Conservation (phyloP, 306 rosid species). For the Casuarina cunninghamiana region DNA sequence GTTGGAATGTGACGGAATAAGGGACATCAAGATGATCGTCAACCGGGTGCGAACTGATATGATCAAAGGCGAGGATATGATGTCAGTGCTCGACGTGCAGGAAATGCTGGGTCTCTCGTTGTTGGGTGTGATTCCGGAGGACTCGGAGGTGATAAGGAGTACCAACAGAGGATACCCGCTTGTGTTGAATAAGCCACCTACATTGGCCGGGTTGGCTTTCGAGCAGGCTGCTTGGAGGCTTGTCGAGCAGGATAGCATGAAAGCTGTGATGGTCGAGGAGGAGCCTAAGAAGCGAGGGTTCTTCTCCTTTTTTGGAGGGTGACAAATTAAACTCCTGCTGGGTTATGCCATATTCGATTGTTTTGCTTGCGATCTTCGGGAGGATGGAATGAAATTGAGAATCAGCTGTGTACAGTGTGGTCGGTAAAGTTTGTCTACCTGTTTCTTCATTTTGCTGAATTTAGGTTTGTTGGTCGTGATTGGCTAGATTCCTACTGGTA, state of each 20-base stretch:
- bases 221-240: constrained; percentile 99
- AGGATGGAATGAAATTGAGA: constrained; percentile 6
- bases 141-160: constrained; percentile 85
- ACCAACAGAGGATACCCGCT: constrained; percentile 91
- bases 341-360: constrained; percentile 1
- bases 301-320: constrained; percentile 94
- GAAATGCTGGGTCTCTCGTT: constrained; percentile 93
- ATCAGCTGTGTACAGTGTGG: constrained; percentile 43
- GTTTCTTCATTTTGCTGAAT: constrained; percentile 19
- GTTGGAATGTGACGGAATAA: constrained; percentile 89
- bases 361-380: constrained; percentile 7
- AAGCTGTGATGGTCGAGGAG: constrained; percentile 89
- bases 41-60: constrained; percentile 91
- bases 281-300: constrained; percentile 87
- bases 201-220: constrained; percentile 93
- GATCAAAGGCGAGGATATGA: constrained; percentile 98
- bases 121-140: constrained; percentile 88
- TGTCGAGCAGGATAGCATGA: constrained; percentile 95
- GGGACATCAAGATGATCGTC: constrained; percentile 97
- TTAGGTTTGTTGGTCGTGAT: constrained; percentile 22
- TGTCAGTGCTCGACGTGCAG: constrained; percentile 95
- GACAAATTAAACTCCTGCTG: not conserved
- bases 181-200: constrained; percentile 88
- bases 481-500: constrained; percentile 17
- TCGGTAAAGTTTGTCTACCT: constrained; percentile 21